Base-by-base conservation (phyloP, 1,284 basidiomycete species). In the Ustilago bromivora region DNA sequence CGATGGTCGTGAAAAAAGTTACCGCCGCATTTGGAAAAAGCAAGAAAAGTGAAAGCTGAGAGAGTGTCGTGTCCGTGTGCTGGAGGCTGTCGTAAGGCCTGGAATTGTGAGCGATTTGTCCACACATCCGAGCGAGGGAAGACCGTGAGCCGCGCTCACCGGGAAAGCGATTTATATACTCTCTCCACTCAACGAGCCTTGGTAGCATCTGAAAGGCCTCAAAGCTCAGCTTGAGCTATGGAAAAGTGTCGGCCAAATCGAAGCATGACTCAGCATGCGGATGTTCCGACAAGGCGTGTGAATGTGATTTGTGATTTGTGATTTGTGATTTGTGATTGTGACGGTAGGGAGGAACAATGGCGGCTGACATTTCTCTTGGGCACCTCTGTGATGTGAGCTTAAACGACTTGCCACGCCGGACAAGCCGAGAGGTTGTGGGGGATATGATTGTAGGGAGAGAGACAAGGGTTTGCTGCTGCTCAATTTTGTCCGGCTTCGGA, bases 401-500 rank as follows among this genome's bases (percentile, higher is more conserved):
- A 23, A 23, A 23, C 23, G 23, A 23, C 23, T 23, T 23, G 23
- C 23, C 23, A 23, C 23, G 23, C 23, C 23, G 23, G 23, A 23
- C 23, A 23, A 23, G 23, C 23, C 2, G 23, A 23, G 23, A 23
- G 23, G 2, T 23, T 38, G 36, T 38, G 9, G 36, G 12, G 9
- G 36, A 38, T 38, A 38, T 38, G 36, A 38, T 38, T 41, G 40
- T 41, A 15, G 40, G 17, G 15, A 41, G 40, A 15, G 40, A 41
- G 13, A 41, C 23, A 23, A 23, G 23, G 23, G 17, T 23, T 35
- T 62, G 59, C 23, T 63, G 63, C 38, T 63, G 64, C 43, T 57
- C 35, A 32, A 32, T 28, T 36, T 60, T 47, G 7, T 31, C 28
- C 19, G 58, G 47, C 31, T 13, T 47, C 4, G 56, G 51, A 53